Conservation (phyloP, 768 basidiomycete genomes). For the Coprinopsis cinerea region DNA sequence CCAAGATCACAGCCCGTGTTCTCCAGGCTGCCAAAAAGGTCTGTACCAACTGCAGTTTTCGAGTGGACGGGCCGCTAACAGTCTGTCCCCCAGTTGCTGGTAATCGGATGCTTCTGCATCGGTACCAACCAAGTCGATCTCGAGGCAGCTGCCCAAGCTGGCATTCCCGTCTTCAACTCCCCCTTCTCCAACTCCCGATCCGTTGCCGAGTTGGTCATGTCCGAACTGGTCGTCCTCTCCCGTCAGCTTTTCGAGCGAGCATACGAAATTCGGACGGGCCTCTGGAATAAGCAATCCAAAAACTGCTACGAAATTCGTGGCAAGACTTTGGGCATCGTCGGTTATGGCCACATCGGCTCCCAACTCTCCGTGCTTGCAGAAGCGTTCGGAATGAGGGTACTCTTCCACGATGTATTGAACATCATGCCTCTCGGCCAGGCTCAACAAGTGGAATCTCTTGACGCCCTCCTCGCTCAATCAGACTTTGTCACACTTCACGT, state of each 20-base stretch:
- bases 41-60: too few relatives aligned
- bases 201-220: conserved; percentile 95
- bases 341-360: conserved; percentile 97
- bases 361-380: conserved; percentile 97
- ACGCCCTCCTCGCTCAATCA: conserved; percentile 64
- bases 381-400: conserved; percentile 90
- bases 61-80: too few relatives aligned
- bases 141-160: conserved; percentile 69
- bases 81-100: conserved; percentile 89
- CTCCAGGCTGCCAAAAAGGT: conserved; percentile 86
- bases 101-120: conserved; percentile 98
- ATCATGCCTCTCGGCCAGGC: conserved; percentile 97
- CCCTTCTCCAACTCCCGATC: conserved; percentile 99
- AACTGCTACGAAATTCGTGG: conserved; percentile 97
- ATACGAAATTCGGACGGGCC: conserved; percentile 79
- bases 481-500: conserved; percentile 97
- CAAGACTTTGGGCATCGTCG: conserved; percentile 96
- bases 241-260: conserved; percentile 89
- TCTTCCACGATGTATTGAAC: conserved; percentile 93
- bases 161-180: conserved; percentile 98
- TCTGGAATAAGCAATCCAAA: conserved; percentile 99
- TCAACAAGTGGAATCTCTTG: conserved; percentile 78
- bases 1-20: conserved; percentile 88
- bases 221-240: conserved; percentile 89
- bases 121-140: conserved; percentile 99